A percentile compares a stretch with the other conserved stretches of the same genome.
These are phyloP conservation scores for Diaporthe sp. DNA, from an alignment of 2,329 filamentous ascomycete genomes.

Conservation along the genomic window DNA sequence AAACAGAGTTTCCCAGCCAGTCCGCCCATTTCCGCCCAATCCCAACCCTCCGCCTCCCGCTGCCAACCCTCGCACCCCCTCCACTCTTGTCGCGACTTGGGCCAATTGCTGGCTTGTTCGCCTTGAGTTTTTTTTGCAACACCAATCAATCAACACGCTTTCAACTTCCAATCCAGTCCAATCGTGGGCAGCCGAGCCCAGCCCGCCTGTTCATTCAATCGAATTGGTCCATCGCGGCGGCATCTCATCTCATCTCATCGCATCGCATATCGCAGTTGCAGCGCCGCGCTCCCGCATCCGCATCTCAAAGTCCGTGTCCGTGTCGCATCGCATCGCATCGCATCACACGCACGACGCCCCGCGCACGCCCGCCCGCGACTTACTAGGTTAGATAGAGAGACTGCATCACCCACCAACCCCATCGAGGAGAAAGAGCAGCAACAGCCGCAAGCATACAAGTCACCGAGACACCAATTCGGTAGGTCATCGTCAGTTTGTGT, in stretches of 20 bases:
- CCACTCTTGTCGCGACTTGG: constrained; percentile 18
- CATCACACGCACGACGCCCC: no score
- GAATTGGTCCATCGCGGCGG: neutral
- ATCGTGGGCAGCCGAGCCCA: constrained; percentile 3
- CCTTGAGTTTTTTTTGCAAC: constrained; percentile 24
- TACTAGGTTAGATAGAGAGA: neutral
- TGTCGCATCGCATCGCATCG: neutral
- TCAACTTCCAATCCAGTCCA: constrained; percentile 1
- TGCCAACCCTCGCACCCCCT: neutral
- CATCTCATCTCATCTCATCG: constrained; percentile 1
- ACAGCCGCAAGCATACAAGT: no score
- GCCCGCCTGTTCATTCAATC: neutral
- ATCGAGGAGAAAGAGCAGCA: constrained; percentile 11
- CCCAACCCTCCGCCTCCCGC: neutral
- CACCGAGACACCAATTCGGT: neutral
- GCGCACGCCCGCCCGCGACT: neutral
- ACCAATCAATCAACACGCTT: constrained; percentile 32
- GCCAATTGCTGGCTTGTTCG: constrained; percentile 32
- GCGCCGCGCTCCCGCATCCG: neutral
- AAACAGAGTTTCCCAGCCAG: constrained; percentile 8
- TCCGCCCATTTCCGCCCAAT: constrained; percentile 23
- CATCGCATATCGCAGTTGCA: neutral
- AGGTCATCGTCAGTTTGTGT: constrained; percentile 21
- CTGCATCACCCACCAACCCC: no score
- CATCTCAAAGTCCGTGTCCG: neutral